A percentile compares a stretch with the other conserved stretches of the same genome.
Conservation (phyloP, 139 green algal genomes). For the Prasinococcaceae sp. region DNA sequence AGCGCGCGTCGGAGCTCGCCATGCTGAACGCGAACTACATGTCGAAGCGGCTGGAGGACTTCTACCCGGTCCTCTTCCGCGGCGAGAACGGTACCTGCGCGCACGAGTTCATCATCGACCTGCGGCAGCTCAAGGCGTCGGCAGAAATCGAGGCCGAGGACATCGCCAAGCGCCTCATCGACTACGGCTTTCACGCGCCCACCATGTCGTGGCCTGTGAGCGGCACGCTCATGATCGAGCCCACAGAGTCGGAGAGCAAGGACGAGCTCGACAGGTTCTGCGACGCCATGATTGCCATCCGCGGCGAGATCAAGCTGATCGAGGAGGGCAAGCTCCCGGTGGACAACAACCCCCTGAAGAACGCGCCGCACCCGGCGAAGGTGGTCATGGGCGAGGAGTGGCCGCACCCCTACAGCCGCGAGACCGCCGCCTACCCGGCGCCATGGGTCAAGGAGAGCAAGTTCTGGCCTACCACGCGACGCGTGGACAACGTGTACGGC, state of each 20-base stretch:
- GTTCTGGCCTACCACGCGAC: conserved; percentile 87
- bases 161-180: conserved; percentile 96
- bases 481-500: conserved; percentile 96
- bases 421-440: conserved; percentile 82
- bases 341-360: conserved; percentile 85
- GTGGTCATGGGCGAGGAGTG: conserved; percentile 68
- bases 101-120: conserved; percentile 99
- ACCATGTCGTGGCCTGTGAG: conserved; percentile 98
- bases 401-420: conserved; percentile 78
- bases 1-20: conserved; percentile 57
- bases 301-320: conserved; percentile 74
- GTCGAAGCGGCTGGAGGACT: conserved; percentile 61
- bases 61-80: conserved; percentile 33
- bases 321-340: conserved; percentile 44
- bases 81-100: conserved; percentile 83
- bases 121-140: conserved; percentile 56
- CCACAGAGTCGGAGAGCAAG: conserved; percentile 85
- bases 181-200: conserved; percentile 96
- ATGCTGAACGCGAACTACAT: conserved; percentile 99
- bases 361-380: conserved; percentile 71
- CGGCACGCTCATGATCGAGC: conserved; percentile 98
- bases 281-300: conserved; percentile 92
- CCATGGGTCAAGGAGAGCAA: conserved; percentile 77
- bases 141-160: conserved; percentile 71
- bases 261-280: conserved; percentile 82